A percentile compares a stretch with the other conserved stretches of the same genome.
Evolutionary conservation across 768 basidiomycete genomes (phyloP).

Genomic region (Tricholoma furcatifolium): DNA sequence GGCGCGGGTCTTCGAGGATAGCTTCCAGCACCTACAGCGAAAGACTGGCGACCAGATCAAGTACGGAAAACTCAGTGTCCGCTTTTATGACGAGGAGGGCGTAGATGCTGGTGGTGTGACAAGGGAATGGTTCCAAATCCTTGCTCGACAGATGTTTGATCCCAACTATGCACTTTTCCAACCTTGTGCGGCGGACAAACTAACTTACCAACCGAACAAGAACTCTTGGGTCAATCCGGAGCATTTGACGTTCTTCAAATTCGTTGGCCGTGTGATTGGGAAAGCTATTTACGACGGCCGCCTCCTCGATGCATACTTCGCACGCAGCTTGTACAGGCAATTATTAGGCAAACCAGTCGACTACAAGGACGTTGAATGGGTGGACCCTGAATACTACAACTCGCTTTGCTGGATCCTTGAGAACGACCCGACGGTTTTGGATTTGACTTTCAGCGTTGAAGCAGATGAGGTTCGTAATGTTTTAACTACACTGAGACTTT

Average conservation of each 20-base stretch:
- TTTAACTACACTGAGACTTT: neutral
- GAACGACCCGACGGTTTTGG: slow-evolving; percentile 84
- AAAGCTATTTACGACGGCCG: slow-evolving; percentile 98
- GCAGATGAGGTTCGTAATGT: slow-evolving; percentile 76
- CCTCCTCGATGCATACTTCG: slow-evolving; percentile 96
- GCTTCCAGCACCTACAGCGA: slow-evolving; percentile 87
- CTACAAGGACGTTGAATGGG: slow-evolving; percentile 95
- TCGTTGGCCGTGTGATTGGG: slow-evolving; percentile 95
- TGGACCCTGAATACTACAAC: slow-evolving; percentile 98
- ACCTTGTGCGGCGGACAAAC: slow-evolving; percentile 91
- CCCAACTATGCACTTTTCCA: slow-evolving; percentile 98
- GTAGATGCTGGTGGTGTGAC: slow-evolving; percentile 99
- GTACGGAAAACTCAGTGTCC: slow-evolving; percentile 93
- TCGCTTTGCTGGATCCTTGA: slow-evolving; percentile 98
- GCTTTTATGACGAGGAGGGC: slow-evolving; percentile 96
- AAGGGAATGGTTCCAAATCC: slow-evolving; percentile 97
- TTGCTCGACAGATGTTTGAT: slow-evolving; percentile 98
- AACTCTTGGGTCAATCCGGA: slow-evolving; percentile 94
- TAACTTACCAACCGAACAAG: slow-evolving; percentile 96
- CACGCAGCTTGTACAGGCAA: slow-evolving; percentile 94
- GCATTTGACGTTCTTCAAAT: slow-evolving; percentile 97
- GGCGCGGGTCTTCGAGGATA: slow-evolving; percentile 94
- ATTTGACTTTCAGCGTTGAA: slow-evolving; percentile 94
- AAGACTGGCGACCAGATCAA: slow-evolving; percentile 96
- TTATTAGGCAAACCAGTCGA: slow-evolving; percentile 93